These are phyloP conservation scores for Cantharellus cinnabarinus DNA, from an alignment of 768 basidiomycete genomes.

Conservation along the genomic window DNA sequence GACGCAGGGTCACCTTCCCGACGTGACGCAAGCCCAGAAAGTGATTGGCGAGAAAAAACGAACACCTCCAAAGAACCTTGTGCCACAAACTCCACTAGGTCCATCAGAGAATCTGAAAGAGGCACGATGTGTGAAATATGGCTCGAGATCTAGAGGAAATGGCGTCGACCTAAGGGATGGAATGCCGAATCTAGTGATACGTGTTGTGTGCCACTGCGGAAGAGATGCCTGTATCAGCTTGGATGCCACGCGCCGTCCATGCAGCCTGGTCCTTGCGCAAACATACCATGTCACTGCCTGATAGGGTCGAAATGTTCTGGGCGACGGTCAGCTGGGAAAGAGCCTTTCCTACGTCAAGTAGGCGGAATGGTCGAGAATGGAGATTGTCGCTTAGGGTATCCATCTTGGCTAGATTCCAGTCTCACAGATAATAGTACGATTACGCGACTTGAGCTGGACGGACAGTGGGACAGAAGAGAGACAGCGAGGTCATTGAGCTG, in stretches of 20 bases:
- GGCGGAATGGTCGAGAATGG: background rate
- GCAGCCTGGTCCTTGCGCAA: background rate
- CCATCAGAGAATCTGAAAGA: constrained; percentile 49
- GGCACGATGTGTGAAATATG: background rate
- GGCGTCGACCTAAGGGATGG: constrained; percentile 27
- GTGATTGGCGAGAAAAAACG: constrained; percentile 40
- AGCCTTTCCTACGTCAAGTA: constrained; percentile 30
- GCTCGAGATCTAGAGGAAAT: background rate
- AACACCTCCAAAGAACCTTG: background rate
- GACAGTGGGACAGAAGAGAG: too few relatives aligned
- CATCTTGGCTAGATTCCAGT: background rate
- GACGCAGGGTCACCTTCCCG: background rate
- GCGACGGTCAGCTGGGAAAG: constrained; percentile 46
- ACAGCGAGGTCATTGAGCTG: background rate
- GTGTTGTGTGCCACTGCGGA: constrained; percentile 49
- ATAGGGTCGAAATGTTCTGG: constrained; percentile 50
- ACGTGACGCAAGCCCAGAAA: constrained; percentile 17
- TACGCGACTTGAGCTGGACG: too few relatives aligned
- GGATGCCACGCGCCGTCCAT: constrained; percentile 21
- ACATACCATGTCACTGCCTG: constrained; percentile 32
- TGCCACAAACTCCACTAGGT: constrained; percentile 33
- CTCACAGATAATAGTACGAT: too few relatives aligned
- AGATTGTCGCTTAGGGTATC: background rate
- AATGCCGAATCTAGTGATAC: constrained; percentile 41
- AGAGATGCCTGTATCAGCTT: background rate